Evolutionary conservation across 257 asterid species (phyloP).

Genomic region (Solanum gracilifrons): DNA sequence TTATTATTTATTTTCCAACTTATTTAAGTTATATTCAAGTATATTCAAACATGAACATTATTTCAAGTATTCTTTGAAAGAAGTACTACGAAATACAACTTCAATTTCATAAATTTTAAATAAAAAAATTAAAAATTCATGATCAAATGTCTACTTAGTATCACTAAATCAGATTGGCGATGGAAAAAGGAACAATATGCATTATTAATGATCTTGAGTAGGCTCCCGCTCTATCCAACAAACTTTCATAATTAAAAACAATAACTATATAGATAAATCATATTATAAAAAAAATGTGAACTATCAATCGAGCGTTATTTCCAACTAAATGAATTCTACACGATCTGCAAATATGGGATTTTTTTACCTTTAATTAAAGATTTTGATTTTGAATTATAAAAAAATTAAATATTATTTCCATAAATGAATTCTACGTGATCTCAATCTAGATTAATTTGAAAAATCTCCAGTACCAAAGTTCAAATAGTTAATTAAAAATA

Average conservation of each 20-base stretch:
- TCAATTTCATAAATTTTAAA: no score
- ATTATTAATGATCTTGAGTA: not conserved
- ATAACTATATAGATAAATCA: no score
- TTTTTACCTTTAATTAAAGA: not conserved
- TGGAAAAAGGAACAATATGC: not conserved
- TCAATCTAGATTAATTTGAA: not conserved
- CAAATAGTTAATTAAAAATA: not conserved
- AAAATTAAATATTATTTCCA: not conserved
- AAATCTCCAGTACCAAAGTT: not conserved
- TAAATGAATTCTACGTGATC: not conserved
- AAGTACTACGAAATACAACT: not conserved
- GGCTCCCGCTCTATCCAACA: not conserved
- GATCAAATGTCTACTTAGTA: not conserved
- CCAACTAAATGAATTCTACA: no score
- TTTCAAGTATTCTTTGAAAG: not conserved
- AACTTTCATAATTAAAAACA: not conserved
- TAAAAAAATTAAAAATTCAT: no score
- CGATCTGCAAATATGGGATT: not conserved
- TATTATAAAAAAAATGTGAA: no score
- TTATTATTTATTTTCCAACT: not conserved
- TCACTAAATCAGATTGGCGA: not conserved
- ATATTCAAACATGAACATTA: no score
- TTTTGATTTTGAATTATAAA: not conserved
- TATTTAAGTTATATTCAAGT: not conserved
- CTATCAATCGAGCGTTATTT: not conserved